Conservation (phyloP, 768 basidiomycete genomes). For the Tylopilus cervinicoccineus region DNA sequence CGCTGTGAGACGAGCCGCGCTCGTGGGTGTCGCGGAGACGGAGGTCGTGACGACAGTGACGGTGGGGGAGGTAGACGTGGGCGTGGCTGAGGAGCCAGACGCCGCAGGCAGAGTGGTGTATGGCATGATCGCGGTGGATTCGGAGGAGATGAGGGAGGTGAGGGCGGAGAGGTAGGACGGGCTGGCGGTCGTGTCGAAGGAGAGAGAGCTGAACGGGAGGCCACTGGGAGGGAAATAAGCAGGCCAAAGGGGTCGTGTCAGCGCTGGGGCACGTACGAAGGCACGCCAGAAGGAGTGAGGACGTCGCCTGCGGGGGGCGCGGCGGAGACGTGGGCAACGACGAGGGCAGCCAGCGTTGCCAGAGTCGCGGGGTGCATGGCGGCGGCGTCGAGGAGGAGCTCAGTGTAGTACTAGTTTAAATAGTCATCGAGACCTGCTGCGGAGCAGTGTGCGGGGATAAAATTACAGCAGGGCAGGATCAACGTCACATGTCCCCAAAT, state of each 20-base stretch:
- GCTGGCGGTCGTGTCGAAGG: slow-evolving; percentile 18
- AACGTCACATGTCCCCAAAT: no score
- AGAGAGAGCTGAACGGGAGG: slow-evolving; percentile 11
- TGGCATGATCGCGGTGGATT: slow-evolving; percentile 19
- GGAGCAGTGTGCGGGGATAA: not conserved
- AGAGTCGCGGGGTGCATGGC: slow-evolving; percentile 15
- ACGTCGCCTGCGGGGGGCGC: slow-evolving; percentile 1
- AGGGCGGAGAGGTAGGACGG: slow-evolving; percentile 17
- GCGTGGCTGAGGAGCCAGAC: not conserved
- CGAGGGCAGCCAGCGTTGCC: slow-evolving; percentile 5
- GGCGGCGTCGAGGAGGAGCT: not conserved
- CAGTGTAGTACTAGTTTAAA: not conserved
- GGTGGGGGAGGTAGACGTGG: not conserved
- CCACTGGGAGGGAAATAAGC: slow-evolving; percentile 4
- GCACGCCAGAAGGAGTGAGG: slow-evolving; percentile 13
- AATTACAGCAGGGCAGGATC: not conserved
- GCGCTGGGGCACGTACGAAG: slow-evolving; percentile 13
- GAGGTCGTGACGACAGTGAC: not conserved
- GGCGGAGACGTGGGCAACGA: slow-evolving; percentile 8
- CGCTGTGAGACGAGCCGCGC: not conserved
- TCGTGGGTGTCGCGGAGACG: not conserved
- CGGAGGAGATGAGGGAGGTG: slow-evolving; percentile 27
- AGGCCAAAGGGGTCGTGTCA: not conserved
- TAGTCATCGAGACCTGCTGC: not conserved
- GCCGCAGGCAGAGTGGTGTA: not conserved